A percentile compares a stretch with the other conserved stretches of the same genome.
phyloP scores from a whole-genome alignment of 108 stramenopile genomes.

The Nitzschia putrida region DNA sequence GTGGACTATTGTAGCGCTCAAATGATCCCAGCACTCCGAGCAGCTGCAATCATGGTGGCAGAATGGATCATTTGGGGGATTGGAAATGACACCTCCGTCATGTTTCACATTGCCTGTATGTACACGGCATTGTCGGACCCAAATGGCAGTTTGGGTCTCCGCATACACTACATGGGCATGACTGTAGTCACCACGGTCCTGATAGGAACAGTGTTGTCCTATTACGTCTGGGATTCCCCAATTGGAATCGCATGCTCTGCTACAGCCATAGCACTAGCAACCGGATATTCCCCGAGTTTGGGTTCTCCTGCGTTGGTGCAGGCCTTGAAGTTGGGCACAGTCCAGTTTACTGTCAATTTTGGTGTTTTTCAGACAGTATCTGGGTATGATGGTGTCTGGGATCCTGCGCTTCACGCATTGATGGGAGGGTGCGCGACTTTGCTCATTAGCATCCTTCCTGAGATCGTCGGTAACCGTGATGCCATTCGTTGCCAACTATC shows the following conservation, averaged over 20 bases:
- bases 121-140: conserved; percentile 1
- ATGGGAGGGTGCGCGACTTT: not conserved
- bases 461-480: conserved; percentile 6
- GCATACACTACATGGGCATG: conserved; percentile 3
- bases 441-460: not conserved
- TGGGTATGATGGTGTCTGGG: not conserved
- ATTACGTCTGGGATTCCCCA: not conserved
- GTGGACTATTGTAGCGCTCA: not conserved
- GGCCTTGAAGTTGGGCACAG: conserved; percentile 4
- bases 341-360: not conserved
- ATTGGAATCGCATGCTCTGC: not conserved
- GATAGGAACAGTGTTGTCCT: not conserved
- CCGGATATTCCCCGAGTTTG: conserved; percentile 2
- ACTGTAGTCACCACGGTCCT: not conserved
- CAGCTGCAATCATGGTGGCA: not conserved
- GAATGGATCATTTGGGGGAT: conserved; percentile 5
- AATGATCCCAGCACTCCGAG: not conserved
- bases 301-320: not conserved
- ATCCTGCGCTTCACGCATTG: not conserved
- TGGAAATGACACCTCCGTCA: not conserved
- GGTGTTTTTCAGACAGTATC: not conserved
- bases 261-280: not conserved
- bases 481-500: not conserved
- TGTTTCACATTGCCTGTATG: not conserved
- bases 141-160: not conserved